A percentile compares a stretch with the other conserved stretches of the same genome.
Conservation (phyloP, 768 basidiomycete genomes). For the Galerina sulciceps region DNA sequence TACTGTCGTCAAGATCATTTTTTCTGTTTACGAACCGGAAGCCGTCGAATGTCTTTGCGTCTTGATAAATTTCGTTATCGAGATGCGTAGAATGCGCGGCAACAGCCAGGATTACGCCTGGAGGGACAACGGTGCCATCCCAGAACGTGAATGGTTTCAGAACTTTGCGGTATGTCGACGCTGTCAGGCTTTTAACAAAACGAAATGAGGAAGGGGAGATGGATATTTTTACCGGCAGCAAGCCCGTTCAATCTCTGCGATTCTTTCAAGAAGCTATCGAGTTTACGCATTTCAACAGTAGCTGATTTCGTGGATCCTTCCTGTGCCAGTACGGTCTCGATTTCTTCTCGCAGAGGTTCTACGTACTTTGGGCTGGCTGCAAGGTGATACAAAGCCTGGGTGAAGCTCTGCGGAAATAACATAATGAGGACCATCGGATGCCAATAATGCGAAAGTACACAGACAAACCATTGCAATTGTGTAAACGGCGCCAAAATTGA, state of each 20-base stretch:
- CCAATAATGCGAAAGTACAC: no score
- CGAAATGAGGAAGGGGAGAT: neutral
- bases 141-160: neutral
- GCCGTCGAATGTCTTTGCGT: neutral
- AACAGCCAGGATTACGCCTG: neutral
- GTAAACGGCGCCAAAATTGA: no score
- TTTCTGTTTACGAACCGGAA: neutral
- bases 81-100: neutral
- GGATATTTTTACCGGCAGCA: neutral
- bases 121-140: neutral
- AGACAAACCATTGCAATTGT: no score
- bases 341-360: slow-evolving; percentile 42
- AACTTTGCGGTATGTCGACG: neutral
- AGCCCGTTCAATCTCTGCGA: slow-evolving; percentile 14
- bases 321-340: slow-evolving; percentile 33
- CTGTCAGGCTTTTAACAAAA: neutral
- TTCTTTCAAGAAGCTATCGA: slow-evolving; percentile 49
- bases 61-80: neutral
- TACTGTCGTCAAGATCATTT: neutral
- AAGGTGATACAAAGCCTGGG: slow-evolving; percentile 39
- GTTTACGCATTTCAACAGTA: slow-evolving; percentile 37
- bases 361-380: slow-evolving; percentile 36
- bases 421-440: neutral
- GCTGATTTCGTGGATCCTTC: slow-evolving; percentile 39
- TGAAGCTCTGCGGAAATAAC: slow-evolving; percentile 32